Percentiles rank a stretch among this genome's conserved stretches.
Conservation (phyloP, 176 grass and related monocot species). For the Saccharum officinarum region DNA sequence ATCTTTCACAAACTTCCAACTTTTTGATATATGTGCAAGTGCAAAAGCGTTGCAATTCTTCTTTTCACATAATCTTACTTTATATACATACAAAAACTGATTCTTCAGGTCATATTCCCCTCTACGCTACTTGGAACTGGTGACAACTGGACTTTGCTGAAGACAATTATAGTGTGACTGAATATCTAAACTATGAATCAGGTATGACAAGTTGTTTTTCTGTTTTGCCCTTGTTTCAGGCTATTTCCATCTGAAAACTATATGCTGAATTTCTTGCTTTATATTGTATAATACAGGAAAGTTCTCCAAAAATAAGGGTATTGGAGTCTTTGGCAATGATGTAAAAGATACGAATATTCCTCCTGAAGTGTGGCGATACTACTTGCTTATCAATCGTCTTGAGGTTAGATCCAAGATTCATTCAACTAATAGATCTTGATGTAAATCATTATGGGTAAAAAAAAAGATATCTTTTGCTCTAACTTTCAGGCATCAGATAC, state of each 20-base stretch:
- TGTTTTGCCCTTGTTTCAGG: background rate
- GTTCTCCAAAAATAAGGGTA: constrained; percentile 83
- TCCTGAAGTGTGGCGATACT: constrained; percentile 93
- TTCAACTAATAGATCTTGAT: background rate
- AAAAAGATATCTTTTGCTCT: constrained; percentile 21
- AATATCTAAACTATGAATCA: constrained; percentile 98
- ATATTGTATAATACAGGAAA: constrained; percentile 53
- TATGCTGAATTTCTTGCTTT: background rate
- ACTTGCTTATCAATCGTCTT: constrained; percentile 86
- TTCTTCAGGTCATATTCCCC: constrained; percentile 91
- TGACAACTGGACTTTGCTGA: constrained; percentile 98
- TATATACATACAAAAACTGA: background rate
- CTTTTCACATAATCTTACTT: background rate
- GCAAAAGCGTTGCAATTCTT: background rate
- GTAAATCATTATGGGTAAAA: background rate
- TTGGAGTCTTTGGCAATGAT: constrained; percentile 96
- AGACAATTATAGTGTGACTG: constrained; percentile 95
- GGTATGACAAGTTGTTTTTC: constrained; percentile 33
- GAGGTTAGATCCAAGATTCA: constrained; percentile 57
- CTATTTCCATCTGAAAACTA: background rate
- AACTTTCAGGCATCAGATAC: constrained; percentile 81
- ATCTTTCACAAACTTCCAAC: no score
- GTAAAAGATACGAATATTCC: constrained; percentile 83
- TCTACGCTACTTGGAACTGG: constrained; percentile 89
- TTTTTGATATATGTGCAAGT: background rate